phyloP scores from a whole-genome alignment of 129 eudicot species.

The Tagetes patula region DNA sequence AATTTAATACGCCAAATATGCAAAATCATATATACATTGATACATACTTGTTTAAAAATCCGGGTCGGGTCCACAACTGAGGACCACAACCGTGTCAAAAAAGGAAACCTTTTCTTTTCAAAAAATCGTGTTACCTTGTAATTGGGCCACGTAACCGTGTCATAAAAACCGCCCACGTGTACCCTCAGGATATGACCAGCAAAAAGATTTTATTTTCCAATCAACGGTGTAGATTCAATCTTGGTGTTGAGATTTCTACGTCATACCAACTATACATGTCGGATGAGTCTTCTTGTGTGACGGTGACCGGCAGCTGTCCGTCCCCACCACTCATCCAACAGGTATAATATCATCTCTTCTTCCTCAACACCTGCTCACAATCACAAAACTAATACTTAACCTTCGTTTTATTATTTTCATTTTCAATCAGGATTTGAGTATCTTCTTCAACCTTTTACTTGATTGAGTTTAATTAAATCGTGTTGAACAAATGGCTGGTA shows the following conservation, averaged over 20 bases:
- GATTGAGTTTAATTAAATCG: too few species aligned
- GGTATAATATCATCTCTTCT: slow-evolving; percentile 58
- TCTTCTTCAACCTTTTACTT: background rate
- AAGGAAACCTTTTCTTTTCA: slow-evolving; percentile 22
- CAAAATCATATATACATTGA: background rate
- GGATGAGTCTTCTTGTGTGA: slow-evolving; percentile 55
- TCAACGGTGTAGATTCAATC: slow-evolving; percentile 50
- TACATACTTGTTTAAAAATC: slow-evolving; percentile 20
- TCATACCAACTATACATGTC: slow-evolving; percentile 69
- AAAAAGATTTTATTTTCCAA: background rate
- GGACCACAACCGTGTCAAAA: slow-evolving; percentile 76
- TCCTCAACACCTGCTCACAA: slow-evolving; percentile 23
- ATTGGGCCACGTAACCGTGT: slow-evolving; percentile 63
- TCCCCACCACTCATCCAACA: slow-evolving; percentile 36
- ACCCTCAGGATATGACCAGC: slow-evolving; percentile 8
- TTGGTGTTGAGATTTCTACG: slow-evolving; percentile 46
- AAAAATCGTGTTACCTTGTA: slow-evolving; percentile 25
- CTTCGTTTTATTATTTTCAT: too few species aligned
- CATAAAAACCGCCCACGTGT: slow-evolving; percentile 43
- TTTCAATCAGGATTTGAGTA: background rate
- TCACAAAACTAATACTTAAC: too few species aligned
- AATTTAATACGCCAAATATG: slow-evolving; percentile 10
- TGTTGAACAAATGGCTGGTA: slow-evolving; percentile 62
- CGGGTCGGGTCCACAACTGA: slow-evolving; percentile 26
- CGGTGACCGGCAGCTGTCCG: slow-evolving; percentile 82